A percentile compares a stretch with the other conserved stretches of the same genome.
Conservation (phyloP, 495 filamentous ascomycete species). For the Glutinoglossum americanum region DNA sequence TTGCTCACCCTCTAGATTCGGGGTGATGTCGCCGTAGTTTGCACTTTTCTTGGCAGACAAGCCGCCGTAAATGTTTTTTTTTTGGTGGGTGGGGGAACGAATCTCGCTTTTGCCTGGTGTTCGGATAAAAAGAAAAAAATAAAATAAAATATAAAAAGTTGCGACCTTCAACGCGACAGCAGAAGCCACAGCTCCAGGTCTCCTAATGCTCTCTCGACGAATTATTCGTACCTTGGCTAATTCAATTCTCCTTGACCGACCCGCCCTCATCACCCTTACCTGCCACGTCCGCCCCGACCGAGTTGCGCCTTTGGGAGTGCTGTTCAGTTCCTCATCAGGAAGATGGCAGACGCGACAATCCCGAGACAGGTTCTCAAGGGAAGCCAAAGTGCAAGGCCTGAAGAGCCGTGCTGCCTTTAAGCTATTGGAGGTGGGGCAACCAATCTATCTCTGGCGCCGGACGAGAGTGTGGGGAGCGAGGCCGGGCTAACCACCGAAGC, state of each 20-base stretch:
- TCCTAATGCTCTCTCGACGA: slow-evolving; percentile 14
- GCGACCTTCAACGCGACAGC: not conserved
- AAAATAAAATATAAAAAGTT: not conserved
- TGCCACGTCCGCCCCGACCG: not conserved
- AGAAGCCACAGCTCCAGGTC: too few relatives aligned
- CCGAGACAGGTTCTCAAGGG: slow-evolving; percentile 43
- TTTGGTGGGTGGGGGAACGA: too few relatives aligned
- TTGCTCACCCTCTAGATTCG: too few relatives aligned
- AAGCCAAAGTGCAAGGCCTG: slow-evolving; percentile 51
- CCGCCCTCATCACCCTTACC: not conserved
- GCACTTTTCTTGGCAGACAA: too few relatives aligned
- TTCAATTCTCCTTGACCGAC: slow-evolving; percentile 7
- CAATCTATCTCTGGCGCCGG: not conserved
- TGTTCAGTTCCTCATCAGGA: slow-evolving; percentile 37
- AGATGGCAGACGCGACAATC: slow-evolving; percentile 65
- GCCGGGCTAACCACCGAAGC: not conserved
- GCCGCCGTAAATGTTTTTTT: too few relatives aligned
- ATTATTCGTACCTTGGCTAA: slow-evolving; percentile 12
- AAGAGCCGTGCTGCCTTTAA: slow-evolving; percentile 90
- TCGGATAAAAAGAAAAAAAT: not conserved
- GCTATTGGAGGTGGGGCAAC: slow-evolving; percentile 42
- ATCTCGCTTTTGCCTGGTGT: too few relatives aligned
- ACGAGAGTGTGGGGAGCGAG: not conserved
- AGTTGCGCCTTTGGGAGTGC: not conserved
- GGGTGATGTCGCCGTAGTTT: too few relatives aligned